A percentile compares a stretch with the other conserved stretches of the same genome.
Evolutionary conservation across 768 basidiomycete genomes (phyloP).

Genomic region (Xerocomellus amylosporus): DNA sequence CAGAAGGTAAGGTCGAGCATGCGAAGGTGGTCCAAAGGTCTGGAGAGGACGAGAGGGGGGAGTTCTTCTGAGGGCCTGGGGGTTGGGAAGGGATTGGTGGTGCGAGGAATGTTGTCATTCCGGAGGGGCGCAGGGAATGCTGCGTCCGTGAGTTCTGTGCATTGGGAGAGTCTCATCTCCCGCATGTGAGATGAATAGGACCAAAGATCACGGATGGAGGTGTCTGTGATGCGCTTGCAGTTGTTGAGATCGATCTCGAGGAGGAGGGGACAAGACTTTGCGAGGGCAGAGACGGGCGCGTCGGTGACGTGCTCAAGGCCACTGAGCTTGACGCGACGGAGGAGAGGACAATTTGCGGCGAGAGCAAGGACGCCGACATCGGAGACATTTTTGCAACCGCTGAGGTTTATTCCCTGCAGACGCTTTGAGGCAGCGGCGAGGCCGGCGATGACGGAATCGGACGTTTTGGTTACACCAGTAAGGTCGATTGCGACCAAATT

Average conservation of each 20-base stretch:
- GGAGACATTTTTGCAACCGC: constrained; percentile 76
- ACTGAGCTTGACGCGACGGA: constrained; percentile 89
- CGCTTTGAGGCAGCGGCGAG: constrained; percentile 68
- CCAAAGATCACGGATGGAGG: constrained; percentile 82
- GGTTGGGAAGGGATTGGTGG: constrained; percentile 43
- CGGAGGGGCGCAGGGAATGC: constrained; percentile 78
- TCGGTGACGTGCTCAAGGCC: constrained; percentile 77
- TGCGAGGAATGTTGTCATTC: constrained; percentile 33
- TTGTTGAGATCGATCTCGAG: constrained; percentile 93
- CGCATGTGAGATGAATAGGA: constrained; percentile 76
- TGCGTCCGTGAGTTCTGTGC: constrained; percentile 71
- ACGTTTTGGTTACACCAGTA: constrained; percentile 64
- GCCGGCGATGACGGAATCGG: constrained; percentile 67
- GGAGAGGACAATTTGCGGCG: constrained; percentile 67
- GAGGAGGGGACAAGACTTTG: constrained; percentile 75
- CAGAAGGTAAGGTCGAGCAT: constrained; percentile 93
- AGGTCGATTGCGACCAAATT: constrained; percentile 86
- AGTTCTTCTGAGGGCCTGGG: constrained; percentile 41
- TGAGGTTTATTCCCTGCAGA: constrained; percentile 90
- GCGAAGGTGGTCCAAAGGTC: constrained; percentile 78
- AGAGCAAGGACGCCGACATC: constrained; percentile 76
- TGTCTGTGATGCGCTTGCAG: constrained; percentile 75
- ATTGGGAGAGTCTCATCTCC: constrained; percentile 85
- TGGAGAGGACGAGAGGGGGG: constrained; percentile 64
- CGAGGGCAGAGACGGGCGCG: constrained; percentile 68